These are phyloP conservation scores for Nakazawaea anatomiae DNA, from an alignment of 805 yeast genomes.

Conservation along the genomic window DNA sequence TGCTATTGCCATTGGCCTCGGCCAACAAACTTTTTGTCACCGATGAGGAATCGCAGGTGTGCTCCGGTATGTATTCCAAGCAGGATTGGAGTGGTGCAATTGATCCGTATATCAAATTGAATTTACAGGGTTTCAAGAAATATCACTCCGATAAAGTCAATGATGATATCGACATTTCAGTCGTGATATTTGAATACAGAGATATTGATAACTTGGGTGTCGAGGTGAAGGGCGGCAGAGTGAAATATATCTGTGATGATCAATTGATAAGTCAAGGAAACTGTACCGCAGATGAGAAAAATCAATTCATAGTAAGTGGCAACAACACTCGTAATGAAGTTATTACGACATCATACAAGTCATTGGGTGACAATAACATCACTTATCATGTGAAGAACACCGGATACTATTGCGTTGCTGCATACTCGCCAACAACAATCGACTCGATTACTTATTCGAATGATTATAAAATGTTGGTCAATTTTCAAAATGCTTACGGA, in stretches of 20 bases:
- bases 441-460: slow-evolving; percentile 18
- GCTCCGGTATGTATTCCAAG: slow-evolving; percentile 87
- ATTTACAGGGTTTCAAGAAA: slow-evolving; percentile 27
- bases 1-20: slow-evolving; percentile 21
- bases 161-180: slow-evolving; percentile 41
- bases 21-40: slow-evolving; percentile 47
- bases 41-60: slow-evolving; percentile 53
- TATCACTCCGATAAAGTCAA: slow-evolving; percentile 24
- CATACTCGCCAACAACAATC: slow-evolving; percentile 40
- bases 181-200: slow-evolving; percentile 77
- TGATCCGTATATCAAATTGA: slow-evolving; percentile 55
- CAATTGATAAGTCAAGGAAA: slow-evolving; percentile 47
- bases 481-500: slow-evolving; percentile 91
- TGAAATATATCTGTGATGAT: slow-evolving; percentile 71
- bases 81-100: slow-evolving; percentile 81
- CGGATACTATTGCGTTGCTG: slow-evolving; percentile 89
- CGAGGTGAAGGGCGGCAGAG: slow-evolving; percentile 32
- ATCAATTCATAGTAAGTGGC: slow-evolving; percentile 55
- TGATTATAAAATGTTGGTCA: slow-evolving; percentile 59
- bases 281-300: slow-evolving; percentile 51
- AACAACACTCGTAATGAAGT: slow-evolving; percentile 44
- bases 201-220: slow-evolving; percentile 70
- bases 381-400: slow-evolving; percentile 65
- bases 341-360: slow-evolving; percentile 46
- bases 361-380: slow-evolving; percentile 54